phyloP scores from a whole-genome alignment of 2,329 filamentous ascomycete genomes.

The Lachnellula willkommii region DNA sequence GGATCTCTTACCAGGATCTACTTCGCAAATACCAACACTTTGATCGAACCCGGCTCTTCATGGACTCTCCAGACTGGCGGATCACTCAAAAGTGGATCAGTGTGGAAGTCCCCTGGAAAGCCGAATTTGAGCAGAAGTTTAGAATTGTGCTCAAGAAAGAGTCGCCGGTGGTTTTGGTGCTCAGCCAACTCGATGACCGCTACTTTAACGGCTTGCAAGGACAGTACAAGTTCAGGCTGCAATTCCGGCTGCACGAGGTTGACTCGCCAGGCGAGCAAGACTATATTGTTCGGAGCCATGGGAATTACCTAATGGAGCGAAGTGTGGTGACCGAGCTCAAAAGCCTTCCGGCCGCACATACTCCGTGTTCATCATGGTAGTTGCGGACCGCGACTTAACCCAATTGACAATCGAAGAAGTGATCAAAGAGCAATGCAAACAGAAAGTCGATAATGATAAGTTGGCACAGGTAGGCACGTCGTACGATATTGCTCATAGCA shows the following conservation, averaged over 20 bases:
- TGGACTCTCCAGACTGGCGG: constrained; percentile 49
- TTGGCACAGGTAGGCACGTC: constrained; percentile 52
- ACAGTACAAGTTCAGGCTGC: constrained; percentile 48
- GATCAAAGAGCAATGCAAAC: constrained; percentile 45
- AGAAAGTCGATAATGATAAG: constrained; percentile 51
- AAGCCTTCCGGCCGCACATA: constrained; percentile 51
- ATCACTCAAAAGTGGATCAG: constrained; percentile 56
- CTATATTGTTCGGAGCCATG: constrained; percentile 55
- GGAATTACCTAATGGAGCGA: constrained; percentile 53
- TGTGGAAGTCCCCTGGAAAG: constrained; percentile 56
- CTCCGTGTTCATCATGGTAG: constrained; percentile 51
- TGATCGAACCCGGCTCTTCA: constrained; percentile 58
- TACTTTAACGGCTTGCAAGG: constrained; percentile 59
- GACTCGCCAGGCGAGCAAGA: constrained; percentile 49
- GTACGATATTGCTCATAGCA: constrained; percentile 56
- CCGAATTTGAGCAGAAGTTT: constrained; percentile 58
- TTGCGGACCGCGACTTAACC: constrained; percentile 42
- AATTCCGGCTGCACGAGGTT: constrained; percentile 45
- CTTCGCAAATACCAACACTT: constrained; percentile 57
- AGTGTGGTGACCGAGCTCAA: constrained; percentile 55
- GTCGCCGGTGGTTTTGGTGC: constrained; percentile 53
- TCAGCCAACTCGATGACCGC: constrained; percentile 57
- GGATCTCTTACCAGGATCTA: constrained; percentile 59
- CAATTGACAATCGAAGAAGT: constrained; percentile 50
- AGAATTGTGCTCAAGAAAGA: constrained; percentile 50